phyloP scores from a whole-genome alignment of 768 basidiomycete genomes.

The Boletus coccyginus region DNA sequence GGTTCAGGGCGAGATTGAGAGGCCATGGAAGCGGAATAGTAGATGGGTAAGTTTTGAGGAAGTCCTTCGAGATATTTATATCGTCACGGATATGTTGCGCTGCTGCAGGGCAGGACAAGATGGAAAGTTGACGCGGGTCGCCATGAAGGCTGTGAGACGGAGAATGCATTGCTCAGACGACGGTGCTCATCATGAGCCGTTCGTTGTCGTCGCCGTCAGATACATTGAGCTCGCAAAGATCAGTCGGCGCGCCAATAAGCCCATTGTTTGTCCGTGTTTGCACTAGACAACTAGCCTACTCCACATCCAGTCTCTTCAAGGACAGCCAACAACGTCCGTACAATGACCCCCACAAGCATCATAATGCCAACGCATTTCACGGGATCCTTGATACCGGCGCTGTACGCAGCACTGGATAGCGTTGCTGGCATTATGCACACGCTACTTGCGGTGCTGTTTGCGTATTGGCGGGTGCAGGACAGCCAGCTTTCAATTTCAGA shows the following conservation, averaged over 20 bases:
- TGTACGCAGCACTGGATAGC: too few species aligned
- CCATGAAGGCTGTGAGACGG: conserved; percentile 6
- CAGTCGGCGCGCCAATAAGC: neutral
- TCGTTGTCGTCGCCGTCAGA: conserved; percentile 5
- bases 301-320: too few species aligned
- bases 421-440: too few species aligned
- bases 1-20: conserved; percentile 47
- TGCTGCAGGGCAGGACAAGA: neutral
- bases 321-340: too few species aligned
- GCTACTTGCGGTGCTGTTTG: neutral
- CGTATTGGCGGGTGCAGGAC: neutral
- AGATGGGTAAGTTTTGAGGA: neutral
- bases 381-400: too few species aligned
- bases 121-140: conserved; percentile 6
- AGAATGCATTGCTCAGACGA: conserved; percentile 13
- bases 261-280: conserved; percentile 18
- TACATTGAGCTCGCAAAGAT: neutral
- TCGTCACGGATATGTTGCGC: conserved; percentile 6
- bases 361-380: too few species aligned
- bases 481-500: neutral
- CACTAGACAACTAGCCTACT: neutral
- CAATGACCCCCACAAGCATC: too few species aligned
- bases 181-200: conserved; percentile 18
- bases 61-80: conserved; percentile 9
- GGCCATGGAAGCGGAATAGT: conserved; percentile 21